Percentiles rank a stretch among this genome's conserved stretches.
Evolutionary conservation across 768 basidiomycete genomes (phyloP).

Genomic region (Pleurotus sapidus): DNA sequence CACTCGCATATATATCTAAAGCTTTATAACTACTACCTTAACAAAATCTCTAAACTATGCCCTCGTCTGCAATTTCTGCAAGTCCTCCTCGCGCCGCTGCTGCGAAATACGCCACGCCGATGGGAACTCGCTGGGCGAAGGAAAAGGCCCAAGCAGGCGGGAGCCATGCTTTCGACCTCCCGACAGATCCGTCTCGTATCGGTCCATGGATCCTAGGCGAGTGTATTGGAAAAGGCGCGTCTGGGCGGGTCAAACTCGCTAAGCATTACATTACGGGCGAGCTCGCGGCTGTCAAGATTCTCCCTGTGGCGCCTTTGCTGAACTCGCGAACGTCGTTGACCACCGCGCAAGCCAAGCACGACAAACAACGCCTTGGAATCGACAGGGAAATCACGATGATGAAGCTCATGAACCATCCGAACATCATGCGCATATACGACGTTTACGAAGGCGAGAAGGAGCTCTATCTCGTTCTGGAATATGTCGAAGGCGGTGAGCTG

Average conservation of each 20-base stretch:
- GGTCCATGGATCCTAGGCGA: conserved; percentile 94
- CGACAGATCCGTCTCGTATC: conserved; percentile 80
- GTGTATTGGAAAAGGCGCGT: conserved; percentile 92
- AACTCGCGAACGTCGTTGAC: conserved; percentile 68
- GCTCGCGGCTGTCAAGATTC: conserved; percentile 94
- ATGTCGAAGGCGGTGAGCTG: conserved; percentile 93
- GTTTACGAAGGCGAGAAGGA: conserved; percentile 92
- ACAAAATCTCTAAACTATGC: conserved; percentile 11
- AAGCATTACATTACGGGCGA: conserved; percentile 82
- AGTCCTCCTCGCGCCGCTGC: conserved; percentile 71
- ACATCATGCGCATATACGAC: conserved; percentile 93
- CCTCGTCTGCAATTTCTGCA: conserved; percentile 35
- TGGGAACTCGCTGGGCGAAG: conserved; percentile 84
- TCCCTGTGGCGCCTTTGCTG: conserved; percentile 78
- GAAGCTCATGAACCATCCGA: conserved; percentile 99
- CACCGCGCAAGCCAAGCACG: conserved; percentile 66
- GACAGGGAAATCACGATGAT: conserved; percentile 98
- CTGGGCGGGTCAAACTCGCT: conserved; percentile 93
- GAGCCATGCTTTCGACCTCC: conserved; percentile 70
- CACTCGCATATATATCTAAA: background rate
- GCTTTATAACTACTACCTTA: background rate
- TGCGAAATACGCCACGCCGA: conserved; percentile 64
- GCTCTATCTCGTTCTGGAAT: conserved; percentile 91
- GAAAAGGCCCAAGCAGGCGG: conserved; percentile 83
- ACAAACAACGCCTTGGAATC: conserved; percentile 82